Evolutionary conservation across 805 yeast species (phyloP), one percentile per base, ranked within the genome.

Genomic region (Starmerella geochares): DNA sequence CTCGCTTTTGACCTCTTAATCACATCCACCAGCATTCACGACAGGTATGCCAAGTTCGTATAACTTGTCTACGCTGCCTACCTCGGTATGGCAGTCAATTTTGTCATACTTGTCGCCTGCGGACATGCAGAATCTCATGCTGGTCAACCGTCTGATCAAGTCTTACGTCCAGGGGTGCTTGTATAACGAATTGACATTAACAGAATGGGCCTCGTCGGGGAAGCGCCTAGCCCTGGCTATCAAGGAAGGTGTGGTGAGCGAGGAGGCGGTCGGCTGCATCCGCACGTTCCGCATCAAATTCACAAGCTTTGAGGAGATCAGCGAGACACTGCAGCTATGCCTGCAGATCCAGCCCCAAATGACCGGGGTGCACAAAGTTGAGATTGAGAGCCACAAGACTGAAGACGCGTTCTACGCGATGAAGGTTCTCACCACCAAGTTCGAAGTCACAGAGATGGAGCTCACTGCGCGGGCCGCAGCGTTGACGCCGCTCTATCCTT

Each of bases 141-240:
- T 58, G 13, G 50, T 53, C 11, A 50, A 49, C 31, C 47, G 33
- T 13, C 37, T 17, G 16, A 31, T 56, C 40, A 48, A 47, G 16
- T 29, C 16, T 21, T n/a, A 19, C 7, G 54, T 50, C 17, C 50
- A 52, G 40, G 49, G 48, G n/a, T 36, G 47, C 16, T 31, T 57
- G 11, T 55, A 56, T 48, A 45, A 38, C 35, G 54, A 56, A 21
- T 46, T 56, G 21, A 41, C 50, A 3, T 43, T 57, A n/a, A 49
- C 58, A 2, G 60, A 56, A 27, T 50, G 56, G 59, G 59, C 58
- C 9, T 46, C 48, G 13, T 37, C 51, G 6, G 60, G 60, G 6
- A 46, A 52, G 24, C 50, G 55, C 24, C 37, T 57, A 11, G 58
- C 59, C 13, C 32, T 35, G 4, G 59, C 60, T 1, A 57, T 57